Conservation (phyloP, 108 stramenopile genomes). For the Nitzschia inconspicua region DNA sequence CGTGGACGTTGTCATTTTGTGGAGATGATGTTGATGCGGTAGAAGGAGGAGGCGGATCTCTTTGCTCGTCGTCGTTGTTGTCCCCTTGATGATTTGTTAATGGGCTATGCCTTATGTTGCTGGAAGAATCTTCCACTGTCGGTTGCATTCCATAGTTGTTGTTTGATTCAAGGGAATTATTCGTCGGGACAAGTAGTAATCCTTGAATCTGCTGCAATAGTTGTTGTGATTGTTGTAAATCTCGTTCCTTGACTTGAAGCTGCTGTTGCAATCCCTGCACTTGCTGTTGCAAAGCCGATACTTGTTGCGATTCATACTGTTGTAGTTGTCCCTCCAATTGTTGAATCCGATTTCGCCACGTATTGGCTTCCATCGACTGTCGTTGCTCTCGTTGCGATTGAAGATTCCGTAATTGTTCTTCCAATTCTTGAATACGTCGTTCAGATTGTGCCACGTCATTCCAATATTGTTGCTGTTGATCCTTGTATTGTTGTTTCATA, state of each 20-base stretch:
- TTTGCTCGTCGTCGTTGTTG: neutral
- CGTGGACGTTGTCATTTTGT: neutral
- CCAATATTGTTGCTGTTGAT: no score
- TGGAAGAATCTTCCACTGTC: neutral
- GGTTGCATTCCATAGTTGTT: neutral
- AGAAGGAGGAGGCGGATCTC: neutral
- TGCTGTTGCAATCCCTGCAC: neutral
- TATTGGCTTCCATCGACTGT: no score
- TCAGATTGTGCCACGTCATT: no score
- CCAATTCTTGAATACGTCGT: no score
- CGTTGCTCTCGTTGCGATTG: no score
- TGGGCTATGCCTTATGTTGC: neutral
- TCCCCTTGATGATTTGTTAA: no score
- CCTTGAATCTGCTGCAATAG: conserved; percentile 10
- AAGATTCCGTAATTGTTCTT: no score
- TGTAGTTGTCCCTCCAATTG: no score
- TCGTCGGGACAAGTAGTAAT: no score
- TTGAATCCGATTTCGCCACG: no score
- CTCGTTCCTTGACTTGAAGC: conserved; percentile 2
- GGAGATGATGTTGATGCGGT: neutral
- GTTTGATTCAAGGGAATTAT: no score
- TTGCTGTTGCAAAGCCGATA: neutral
- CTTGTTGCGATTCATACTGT: conserved; percentile 12
- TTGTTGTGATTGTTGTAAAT: neutral
- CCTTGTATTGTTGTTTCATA: no score